Base-by-base conservation (phyloP, 805 yeast genomes). In the Wickerhamiella dianesei region DNA sequence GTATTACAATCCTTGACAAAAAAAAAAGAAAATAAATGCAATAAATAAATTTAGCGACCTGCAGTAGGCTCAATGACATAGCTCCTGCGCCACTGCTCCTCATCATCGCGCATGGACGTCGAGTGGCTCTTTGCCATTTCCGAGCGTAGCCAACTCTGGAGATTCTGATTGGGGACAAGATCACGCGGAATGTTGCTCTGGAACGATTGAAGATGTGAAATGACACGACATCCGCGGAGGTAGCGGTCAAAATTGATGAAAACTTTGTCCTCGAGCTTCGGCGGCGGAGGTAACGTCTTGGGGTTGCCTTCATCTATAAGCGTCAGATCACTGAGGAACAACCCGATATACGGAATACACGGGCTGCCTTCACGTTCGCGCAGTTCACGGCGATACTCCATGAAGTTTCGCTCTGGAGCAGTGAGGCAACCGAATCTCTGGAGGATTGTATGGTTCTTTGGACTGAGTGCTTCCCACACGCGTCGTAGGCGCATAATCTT, bases 301-400 rank as follows among this genome's bases (percentile, higher is more conserved):
- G 64, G 59, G 47, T 63, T 65, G 22, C 69, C 69, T 48, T 65
- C 69, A 40, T 59, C 64, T 29, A 62, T 54, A 40, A 65, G 58
- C 14, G 64, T 62, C 40, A 65, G 47, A 40, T 65, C 69, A n/a
- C 63, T 53, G 5, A 63, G 54, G 37, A 58, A 56, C 2, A 64
- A 51, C 3, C 69, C 69, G 6, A 65, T 46, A 49, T 61, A 65
- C 1, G 69, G 69, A 6, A 65, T 56, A 41, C 63, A 59, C 8
- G 62, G 60, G n/a, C 45, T 45, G n/a, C 47, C 50, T 14, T 29
- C 40, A 25, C 55, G 50, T 14, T 47, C 39, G n/a, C 60, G 55
- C 41, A 63, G 47, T 40, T 54, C 56, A 9, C 49, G 45, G 21
- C 69, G 54, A 47, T 64, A 65, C 29, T 52, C 58, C 9, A 56